phyloP scores from a whole-genome alignment of 768 basidiomycete species.

The Hericium rajendrae region DNA sequence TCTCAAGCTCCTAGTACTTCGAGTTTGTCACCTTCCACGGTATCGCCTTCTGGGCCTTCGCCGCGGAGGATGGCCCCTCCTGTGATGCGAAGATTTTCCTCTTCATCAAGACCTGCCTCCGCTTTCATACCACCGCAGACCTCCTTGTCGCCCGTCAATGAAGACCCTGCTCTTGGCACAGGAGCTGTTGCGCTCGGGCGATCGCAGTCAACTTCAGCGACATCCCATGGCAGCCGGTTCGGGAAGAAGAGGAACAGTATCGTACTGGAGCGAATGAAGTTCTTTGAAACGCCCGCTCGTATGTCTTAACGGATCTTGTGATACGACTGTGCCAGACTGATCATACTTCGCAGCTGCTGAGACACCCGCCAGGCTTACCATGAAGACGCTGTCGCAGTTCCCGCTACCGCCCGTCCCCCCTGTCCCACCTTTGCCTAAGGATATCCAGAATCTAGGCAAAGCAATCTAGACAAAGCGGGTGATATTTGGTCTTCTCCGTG shows the following conservation, averaged over 20 bases:
- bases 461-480: too few relatives aligned
- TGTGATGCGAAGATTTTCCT: background rate
- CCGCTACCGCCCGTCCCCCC: conserved; percentile 25
- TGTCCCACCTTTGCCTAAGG: conserved; percentile 19
- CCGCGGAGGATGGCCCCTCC: conserved; percentile 4
- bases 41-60: conserved; percentile 13
- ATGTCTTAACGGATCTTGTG: background rate
- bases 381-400: conserved; percentile 3
- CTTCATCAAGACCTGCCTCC: background rate
- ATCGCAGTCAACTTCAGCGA: background rate
- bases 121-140: background rate
- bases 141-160: background rate
- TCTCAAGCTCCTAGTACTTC: too few relatives aligned
- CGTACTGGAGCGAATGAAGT: conserved; percentile 13
- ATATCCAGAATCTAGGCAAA: background rate
- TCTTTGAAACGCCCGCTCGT: conserved; percentile 23
- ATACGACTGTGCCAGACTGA: background rate
- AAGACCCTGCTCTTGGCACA: background rate
- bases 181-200: background rate
- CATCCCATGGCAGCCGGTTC: background rate
- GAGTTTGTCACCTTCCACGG: too few relatives aligned
- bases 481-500: too few relatives aligned
- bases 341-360: conserved; percentile 10
- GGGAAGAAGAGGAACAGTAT: conserved; percentile 10
- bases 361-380: conserved; percentile 2